These are phyloP conservation scores for Fraxinus latifolia DNA, from an alignment of 305 asterid genomes.

Conservation along the genomic window DNA sequence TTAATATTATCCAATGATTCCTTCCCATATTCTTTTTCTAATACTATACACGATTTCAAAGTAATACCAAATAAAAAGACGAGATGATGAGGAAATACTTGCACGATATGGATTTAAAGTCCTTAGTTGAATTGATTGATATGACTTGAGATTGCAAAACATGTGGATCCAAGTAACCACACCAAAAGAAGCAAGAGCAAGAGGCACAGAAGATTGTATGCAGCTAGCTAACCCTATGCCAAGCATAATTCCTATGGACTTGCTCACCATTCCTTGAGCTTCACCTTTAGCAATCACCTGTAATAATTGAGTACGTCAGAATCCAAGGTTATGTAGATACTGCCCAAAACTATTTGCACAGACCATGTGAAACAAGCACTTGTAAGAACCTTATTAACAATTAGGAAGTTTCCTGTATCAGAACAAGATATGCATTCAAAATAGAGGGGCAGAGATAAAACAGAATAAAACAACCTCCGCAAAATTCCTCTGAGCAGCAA, in stretches of 20 bases:
- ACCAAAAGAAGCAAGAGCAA: constrained; percentile 80
- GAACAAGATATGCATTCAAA: neutral
- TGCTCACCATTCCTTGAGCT: constrained; percentile 99
- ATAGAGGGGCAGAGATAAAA: neutral
- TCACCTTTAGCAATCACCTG: constrained; percentile 99
- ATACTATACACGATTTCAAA: neutral
- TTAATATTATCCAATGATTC: neutral
- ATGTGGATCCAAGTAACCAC: constrained; percentile 85
- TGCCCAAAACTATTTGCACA: constrained; percentile 5
- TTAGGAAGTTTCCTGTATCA: constrained; percentile 10
- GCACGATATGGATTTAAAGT: constrained; percentile 96
- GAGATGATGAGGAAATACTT: constrained; percentile 49
- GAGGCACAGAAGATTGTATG: constrained; percentile 77
- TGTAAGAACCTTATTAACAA: neutral
- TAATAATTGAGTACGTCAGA: constrained; percentile 24
- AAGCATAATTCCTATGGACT: constrained; percentile 78
- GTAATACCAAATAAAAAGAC: constrained; percentile 5
- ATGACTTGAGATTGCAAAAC: constrained; percentile 96
- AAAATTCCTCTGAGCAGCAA: constrained; percentile 96
- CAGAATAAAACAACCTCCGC: constrained; percentile 61
- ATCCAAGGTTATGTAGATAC: constrained; percentile 9
- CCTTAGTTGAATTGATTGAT: constrained; percentile 92
- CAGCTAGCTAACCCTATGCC: constrained; percentile 82
- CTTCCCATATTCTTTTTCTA: neutral
- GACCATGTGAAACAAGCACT: constrained; percentile 4